A percentile compares a stretch with the other conserved stretches of the same genome.
phyloP scores from a whole-genome alignment of 257 asterid species.

The Anisodus acutangulus region DNA sequence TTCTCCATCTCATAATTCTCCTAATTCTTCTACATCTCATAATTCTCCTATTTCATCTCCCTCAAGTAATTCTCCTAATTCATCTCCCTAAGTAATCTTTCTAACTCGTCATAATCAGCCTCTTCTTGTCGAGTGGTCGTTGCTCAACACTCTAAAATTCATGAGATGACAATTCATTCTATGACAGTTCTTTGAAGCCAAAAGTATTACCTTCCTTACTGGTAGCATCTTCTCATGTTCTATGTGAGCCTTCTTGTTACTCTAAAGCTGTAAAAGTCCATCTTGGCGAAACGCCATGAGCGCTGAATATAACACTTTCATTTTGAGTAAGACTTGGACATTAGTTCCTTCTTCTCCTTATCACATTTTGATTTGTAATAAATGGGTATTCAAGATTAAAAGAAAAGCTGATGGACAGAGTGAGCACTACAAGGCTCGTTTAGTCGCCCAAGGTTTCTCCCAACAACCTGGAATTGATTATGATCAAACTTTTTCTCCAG shows the following conservation, averaged over 20 bases:
- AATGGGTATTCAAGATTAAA: not conserved
- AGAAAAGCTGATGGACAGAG: not conserved
- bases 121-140: too few relatives aligned
- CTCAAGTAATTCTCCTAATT: too few relatives aligned
- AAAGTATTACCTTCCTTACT: not conserved
- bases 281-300: not conserved
- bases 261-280: not conserved
- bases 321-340: not conserved
- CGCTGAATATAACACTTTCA: not conserved
- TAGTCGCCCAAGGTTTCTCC: not conserved
- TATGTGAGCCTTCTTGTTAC: not conserved
- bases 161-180: too few relatives aligned
- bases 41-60: too few relatives aligned
- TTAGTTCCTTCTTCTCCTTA: not conserved
- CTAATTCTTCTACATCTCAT: too few relatives aligned
- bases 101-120: too few relatives aligned
- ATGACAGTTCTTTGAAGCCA: not conserved
- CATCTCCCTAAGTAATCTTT: too few relatives aligned
- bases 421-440: not conserved
- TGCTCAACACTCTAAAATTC: too few relatives aligned
- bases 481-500: not conserved
- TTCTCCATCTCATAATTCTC: too few relatives aligned
- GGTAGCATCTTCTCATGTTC: not conserved
- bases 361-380: too few relatives aligned
- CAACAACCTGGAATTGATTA: conserved; percentile 9